Conservation (phyloP, 495 filamentous ascomycete genomes). For the Cudoniella acicularis region DNA sequence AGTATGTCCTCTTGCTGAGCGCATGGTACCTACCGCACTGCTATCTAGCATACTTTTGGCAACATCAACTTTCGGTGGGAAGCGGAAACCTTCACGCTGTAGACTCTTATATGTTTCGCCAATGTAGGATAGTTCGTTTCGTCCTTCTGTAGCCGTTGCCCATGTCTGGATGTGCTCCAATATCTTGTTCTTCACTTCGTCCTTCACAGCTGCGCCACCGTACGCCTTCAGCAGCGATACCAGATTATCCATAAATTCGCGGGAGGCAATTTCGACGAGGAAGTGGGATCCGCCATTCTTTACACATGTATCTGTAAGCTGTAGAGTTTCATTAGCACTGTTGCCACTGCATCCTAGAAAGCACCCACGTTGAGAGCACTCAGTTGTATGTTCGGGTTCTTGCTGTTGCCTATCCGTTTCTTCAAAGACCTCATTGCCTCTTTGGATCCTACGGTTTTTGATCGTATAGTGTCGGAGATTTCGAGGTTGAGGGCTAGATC, state of each 20-base stretch:
- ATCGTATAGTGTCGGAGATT: constrained; percentile 93
- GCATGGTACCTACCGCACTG: constrained; percentile 68
- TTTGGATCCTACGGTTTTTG: constrained; percentile 93
- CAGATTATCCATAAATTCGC: constrained; percentile 97
- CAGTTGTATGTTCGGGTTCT: constrained; percentile 93
- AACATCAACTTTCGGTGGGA: constrained; percentile 83
- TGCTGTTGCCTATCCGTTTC: constrained; percentile 86
- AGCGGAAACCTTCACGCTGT: constrained; percentile 79
- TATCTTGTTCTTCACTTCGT: constrained; percentile 83
- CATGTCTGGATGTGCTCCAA: constrained; percentile 90
- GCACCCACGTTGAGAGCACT: constrained; percentile 76
- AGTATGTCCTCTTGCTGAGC: neutral
- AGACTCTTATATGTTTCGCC: constrained; percentile 79
- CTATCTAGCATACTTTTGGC: constrained; percentile 95
- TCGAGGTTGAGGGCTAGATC: constrained; percentile 96
- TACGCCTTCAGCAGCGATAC: constrained; percentile 81
- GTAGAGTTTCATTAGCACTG: neutral
- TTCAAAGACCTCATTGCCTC: constrained; percentile 97
- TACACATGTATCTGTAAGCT: constrained; percentile 92
- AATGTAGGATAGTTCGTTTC: constrained; percentile 78
- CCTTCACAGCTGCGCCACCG: constrained; percentile 71
- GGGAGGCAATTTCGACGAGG: constrained; percentile 86
- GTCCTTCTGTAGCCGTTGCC: constrained; percentile 86
- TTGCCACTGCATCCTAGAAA: neutral
- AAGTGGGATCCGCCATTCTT: constrained; percentile 99